Evolutionary conservation across 208 protist genomes (phyloP).

Genomic region (Trypanosoma theileri): DNA sequence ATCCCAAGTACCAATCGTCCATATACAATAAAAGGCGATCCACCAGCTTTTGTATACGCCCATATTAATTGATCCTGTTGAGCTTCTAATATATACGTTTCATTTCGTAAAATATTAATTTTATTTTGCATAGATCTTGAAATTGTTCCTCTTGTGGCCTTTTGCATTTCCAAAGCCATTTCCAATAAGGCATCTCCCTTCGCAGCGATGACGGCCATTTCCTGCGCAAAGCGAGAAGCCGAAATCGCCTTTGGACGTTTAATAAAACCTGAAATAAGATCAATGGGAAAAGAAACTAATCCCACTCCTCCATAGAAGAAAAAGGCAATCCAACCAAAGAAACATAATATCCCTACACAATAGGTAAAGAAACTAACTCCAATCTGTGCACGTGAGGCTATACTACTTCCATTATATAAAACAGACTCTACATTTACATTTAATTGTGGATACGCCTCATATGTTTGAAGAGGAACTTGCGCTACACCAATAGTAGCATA

Average conservation of each 20-base stretch:
- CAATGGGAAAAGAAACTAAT: constrained; percentile 88
- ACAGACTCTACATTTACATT: constrained; percentile 11
- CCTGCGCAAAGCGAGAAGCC: constrained; percentile 49
- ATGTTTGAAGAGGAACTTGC: constrained; percentile 41
- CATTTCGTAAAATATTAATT: constrained; percentile 35
- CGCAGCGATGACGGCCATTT: constrained; percentile 48
- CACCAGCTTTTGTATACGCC: constrained; percentile 28
- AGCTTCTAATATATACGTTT: constrained; percentile 33
- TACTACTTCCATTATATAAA: constrained; percentile 27
- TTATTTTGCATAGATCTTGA: constrained; percentile 16
- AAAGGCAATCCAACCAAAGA: constrained; percentile 90
- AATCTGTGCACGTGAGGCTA: constrained; percentile 34
- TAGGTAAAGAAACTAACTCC: constrained; percentile 78
- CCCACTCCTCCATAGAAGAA: constrained; percentile 93
- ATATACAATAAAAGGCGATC: constrained; percentile 32
- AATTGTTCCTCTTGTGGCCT: background rate
- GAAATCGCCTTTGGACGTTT: constrained; percentile 61
- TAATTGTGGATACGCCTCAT: constrained; percentile 38
- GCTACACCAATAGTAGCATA: constrained; percentile 55
- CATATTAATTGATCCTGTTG: constrained; percentile 31
- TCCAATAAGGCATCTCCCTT: constrained; percentile 52
- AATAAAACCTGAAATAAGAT: constrained; percentile 68
- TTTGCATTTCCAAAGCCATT: constrained; percentile 17
- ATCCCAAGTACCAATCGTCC: constrained; percentile 29
- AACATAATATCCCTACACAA: constrained; percentile 71